Evolutionary conservation across 805 yeast genomes (phyloP), one percentile per base, ranked within the genome.

Genomic region (Lachancea meyersii): DNA sequence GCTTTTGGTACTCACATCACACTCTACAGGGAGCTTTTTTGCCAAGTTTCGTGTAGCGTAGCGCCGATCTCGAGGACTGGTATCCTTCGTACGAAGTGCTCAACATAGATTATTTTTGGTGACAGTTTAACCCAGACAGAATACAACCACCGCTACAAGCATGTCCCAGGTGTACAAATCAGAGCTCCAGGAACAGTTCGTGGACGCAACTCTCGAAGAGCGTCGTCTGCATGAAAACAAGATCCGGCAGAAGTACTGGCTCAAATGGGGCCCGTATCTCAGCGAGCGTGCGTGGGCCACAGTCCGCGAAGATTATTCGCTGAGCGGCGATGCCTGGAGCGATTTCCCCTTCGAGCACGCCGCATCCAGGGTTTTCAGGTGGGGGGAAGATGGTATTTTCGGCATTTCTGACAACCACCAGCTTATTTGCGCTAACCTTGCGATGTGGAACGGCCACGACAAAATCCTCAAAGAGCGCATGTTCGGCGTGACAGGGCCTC

Each of bases 371-470:
- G 77, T 86, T 11, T 88, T 84, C 61, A 72, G 97, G 34, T 88
- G 97, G 97, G 95, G 96, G 32, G 97, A 89, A 62, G 96, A 88
- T 60, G 97, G 97, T 2, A 68, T 88, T 52, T 94, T 91, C 9
- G 97, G 97, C 38, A 82, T 86, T 17, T 76, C 85, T 48, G 97
- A 88, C 60, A 77, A 84, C 48, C 87, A 83, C 57, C 96, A 86
- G 58, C 63, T 76, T 51, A 68, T 86, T 24, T 82, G 91, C 60
- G 63, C 86, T 52, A 75, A 84, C n/a, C 70, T 88, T 69, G 95
- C 89, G 2, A 70, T 89, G 47, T 88, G 97, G 97, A 88, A 88
- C 67, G 95, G 85, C 51, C 71, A 86, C 52, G 97, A 88, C 64
- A 80, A 77, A 33, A 76, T 86, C 52, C 71, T 88, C 61, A 88